Evolutionary conservation across 2,329 filamentous ascomycete species (phyloP).

Genomic region (Tothia fuscella): DNA sequence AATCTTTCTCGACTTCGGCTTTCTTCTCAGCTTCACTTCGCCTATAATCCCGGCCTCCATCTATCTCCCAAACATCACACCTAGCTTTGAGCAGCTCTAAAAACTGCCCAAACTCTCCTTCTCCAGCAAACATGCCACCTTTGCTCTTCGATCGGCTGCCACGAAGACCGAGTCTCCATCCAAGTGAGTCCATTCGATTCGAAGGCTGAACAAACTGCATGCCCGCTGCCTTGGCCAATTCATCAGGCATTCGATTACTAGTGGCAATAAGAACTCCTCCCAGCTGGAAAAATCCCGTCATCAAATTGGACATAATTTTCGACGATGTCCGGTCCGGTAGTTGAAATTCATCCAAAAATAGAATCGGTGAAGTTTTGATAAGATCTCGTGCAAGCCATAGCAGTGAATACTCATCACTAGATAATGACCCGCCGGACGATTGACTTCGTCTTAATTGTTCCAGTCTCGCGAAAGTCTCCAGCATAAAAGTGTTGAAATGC

Average conservation of each 20-base stretch:
- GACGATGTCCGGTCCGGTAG: constrained; percentile 65
- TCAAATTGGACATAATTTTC: constrained; percentile 67
- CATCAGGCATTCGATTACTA: constrained; percentile 74
- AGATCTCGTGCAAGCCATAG: constrained; percentile 66
- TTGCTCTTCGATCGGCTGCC: too few relatives aligned
- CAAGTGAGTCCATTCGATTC: constrained; percentile 37
- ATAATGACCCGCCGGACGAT: constrained; percentile 4
- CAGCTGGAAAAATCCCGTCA: constrained; percentile 70
- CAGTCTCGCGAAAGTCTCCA: constrained; percentile 61
- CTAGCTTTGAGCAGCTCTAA: constrained; percentile 63
- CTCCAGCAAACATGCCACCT: too few relatives aligned
- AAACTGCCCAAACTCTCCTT: constrained; percentile 63
- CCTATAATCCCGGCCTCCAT: constrained; percentile 58
- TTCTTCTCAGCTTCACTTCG: constrained; percentile 30
- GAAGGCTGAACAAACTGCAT: constrained; percentile 52
- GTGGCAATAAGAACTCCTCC: constrained; percentile 71
- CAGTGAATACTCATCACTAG: constrained; percentile 50
- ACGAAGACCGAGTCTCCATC: constrained; percentile 41
- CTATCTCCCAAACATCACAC: constrained; percentile 78
- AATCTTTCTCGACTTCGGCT: background rate
- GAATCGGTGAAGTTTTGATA: constrained; percentile 59
- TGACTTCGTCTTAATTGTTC: constrained; percentile 47
- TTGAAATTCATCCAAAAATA: constrained; percentile 78
- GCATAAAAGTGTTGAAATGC: constrained; percentile 83
- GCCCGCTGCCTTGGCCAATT: constrained; percentile 63